Percentiles rank a stretch among this genome's conserved stretches.
Evolutionary conservation across 768 basidiomycete species (phyloP).

Genomic region (Amanita polypyramis): DNA sequence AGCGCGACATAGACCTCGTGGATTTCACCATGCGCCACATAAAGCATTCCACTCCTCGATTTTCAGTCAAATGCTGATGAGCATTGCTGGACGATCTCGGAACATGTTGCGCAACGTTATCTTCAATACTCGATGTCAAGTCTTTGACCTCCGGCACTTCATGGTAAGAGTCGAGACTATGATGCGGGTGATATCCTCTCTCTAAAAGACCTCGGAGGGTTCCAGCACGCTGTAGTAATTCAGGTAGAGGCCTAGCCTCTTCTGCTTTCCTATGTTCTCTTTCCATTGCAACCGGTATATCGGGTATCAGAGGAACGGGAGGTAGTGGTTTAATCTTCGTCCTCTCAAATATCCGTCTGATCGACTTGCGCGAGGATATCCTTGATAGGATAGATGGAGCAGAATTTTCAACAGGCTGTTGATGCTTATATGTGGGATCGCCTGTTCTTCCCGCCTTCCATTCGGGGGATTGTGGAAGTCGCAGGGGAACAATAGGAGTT

Average conservation of each 20-base stretch:
- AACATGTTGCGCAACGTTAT: conserved; percentile 7
- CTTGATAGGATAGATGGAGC: conserved; percentile 43
- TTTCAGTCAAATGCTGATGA: conserved; percentile 1
- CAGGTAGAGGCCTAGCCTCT: conserved; percentile 37
- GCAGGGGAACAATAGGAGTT: not conserved
- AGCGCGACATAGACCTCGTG: not conserved
- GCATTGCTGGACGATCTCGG: not conserved
- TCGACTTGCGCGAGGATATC: conserved; percentile 29
- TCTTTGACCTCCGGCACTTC: conserved; percentile 11
- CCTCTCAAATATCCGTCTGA: conserved; percentile 29
- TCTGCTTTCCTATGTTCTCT: conserved; percentile 33
- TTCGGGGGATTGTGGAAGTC: not conserved
- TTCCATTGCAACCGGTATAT: conserved; percentile 32
- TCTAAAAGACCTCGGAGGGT: conserved; percentile 38
- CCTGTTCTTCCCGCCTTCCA: not conserved
- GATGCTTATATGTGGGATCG: conserved; percentile 4
- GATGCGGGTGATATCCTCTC: conserved; percentile 42
- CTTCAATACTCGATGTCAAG: conserved; percentile 14
- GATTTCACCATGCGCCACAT: not conserved
- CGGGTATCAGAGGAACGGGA: conserved; percentile 43
- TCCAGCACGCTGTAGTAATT: conserved; percentile 40
- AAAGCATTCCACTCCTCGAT: conserved; percentile 7
- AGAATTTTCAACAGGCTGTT: conserved; percentile 34
- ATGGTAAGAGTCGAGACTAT: conserved; percentile 25
- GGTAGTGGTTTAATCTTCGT: conserved; percentile 45